Evolutionary conservation across 2,329 filamentous ascomycete species (phyloP), one percentile per base, ranked within the genome.

Genomic region (Penicillium decumbens): DNA sequence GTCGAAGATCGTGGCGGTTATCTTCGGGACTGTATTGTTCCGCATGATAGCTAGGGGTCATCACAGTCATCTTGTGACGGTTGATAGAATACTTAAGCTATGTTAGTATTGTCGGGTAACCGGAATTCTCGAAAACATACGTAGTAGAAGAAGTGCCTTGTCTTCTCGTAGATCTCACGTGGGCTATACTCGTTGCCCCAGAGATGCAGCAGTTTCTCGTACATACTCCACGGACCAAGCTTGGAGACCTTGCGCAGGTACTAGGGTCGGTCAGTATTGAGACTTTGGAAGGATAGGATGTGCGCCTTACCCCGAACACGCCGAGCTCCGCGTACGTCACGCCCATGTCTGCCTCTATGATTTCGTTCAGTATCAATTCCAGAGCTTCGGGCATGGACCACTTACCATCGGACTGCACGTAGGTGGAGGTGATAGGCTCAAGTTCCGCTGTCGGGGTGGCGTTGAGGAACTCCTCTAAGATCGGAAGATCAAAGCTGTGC

Each of bases 391-490:
- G 8, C 8, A 10, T 18, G 20, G 8, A 12, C 10, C 8, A 37
- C 33, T 20, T 37, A 37, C 33, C 33, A 57, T 83, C 80, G 52
- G 70, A 73, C 55, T 83, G 80, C 4, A 77, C 76, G 58, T 87
- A 85, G 13, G 74, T 75, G 1, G 78, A 75, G 0, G 83, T 85
- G 41, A 87, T 80, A 6, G 86, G 86, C 58, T 86, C 80, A 63
- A 82, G 72, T 62, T 85, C 83, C 3, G 82, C 82, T 0, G 81
- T 84, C 3, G 82, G 82, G 0, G 75, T 72, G 0, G 83, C 85
- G 10, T 75, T 73, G 33, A 90, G 67, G 70, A 90, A 91, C 8
- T 81, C 76, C 8, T 80, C 67, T 1, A 89, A 77, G 45, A 86
- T 80, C 0, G 84, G 83, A 1, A 91, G 68, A 4, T 78, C 66